Evolutionary conservation across 2,329 filamentous ascomycete genomes (phyloP).

Genomic region (Colletotrichum nymphaeae): DNA sequence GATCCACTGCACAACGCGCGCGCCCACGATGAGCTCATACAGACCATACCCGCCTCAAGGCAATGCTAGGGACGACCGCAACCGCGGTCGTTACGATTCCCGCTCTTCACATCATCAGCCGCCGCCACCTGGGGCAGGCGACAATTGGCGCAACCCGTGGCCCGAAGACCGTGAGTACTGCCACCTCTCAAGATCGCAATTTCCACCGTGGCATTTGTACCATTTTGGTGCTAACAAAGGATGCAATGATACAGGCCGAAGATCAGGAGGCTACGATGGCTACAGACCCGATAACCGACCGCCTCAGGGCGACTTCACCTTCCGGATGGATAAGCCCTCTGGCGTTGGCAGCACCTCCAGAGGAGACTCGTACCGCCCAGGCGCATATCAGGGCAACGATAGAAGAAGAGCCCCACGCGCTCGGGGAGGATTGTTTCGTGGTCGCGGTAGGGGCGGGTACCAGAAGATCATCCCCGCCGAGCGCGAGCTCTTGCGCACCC

Average conservation of each 20-base stretch:
- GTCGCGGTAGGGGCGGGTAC: constrained; percentile 34
- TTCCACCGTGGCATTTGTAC: constrained; percentile 14
- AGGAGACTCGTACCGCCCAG: constrained; percentile 46
- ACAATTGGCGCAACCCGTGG: constrained; percentile 28
- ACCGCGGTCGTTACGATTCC: constrained; percentile 13
- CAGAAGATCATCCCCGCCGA: constrained; percentile 55
- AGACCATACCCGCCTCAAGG: constrained; percentile 29
- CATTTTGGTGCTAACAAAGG: constrained; percentile 31
- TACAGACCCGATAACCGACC: constrained; percentile 52
- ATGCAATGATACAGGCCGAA: constrained; percentile 17
- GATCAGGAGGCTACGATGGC: constrained; percentile 31
- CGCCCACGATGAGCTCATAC: constrained; percentile 32
- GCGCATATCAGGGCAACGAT: constrained; percentile 26
- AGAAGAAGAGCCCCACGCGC: constrained; percentile 15
- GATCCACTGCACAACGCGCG: constrained; percentile 30
- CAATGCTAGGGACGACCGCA: constrained; percentile 25
- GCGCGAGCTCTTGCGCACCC: constrained; percentile 57
- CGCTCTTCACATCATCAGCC: constrained; percentile 6
- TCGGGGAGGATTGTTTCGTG: constrained; percentile 2
- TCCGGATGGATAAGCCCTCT: constrained; percentile 63
- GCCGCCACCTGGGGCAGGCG: constrained; percentile 19
- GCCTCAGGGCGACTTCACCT: constrained; percentile 65
- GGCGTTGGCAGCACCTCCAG: constrained; percentile 54
- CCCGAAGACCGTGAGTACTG: constrained; percentile 34
- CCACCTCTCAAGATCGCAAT: constrained; percentile 24